Base-by-base conservation (phyloP, 2,329 filamentous ascomycete genomes). In the Paraphaeosphaeria sporulosa region DNA sequence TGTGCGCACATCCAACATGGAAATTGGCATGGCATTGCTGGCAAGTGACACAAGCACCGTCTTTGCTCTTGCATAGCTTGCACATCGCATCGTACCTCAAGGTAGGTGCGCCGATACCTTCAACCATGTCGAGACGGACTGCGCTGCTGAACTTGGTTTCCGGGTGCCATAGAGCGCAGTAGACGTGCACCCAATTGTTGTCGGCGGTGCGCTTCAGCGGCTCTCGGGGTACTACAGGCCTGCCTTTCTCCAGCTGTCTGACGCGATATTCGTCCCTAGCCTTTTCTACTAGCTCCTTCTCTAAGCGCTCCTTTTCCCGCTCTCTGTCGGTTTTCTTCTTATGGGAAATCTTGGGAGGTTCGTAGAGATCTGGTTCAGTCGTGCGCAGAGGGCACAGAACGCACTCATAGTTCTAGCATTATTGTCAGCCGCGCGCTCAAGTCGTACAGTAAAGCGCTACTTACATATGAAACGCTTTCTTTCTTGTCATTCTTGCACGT, bases 151-250 rank as follows among this genome's bases (percentile, higher is more conserved):
- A 99, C 72, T 94, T 95, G 70, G 97, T 90, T 78, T 99, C 95
- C 0, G 93, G 89, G 12, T 91, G 94, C 89, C 92, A 98, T 19
- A 97, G 84, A 1, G 95, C 94, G 73, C 95, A 99, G 40, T 90
- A 90, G 30, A 98, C 93, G 75, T 99, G 95, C 17, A 97, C 92
- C 95, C 95, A 99, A 73, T 98, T 98, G 80, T 98, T 98, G 75
- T 96, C 93, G 4, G 91, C 92, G 0, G 95, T 99, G 51, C 92
- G 88, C 80, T 99, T 99, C 64, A 99, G 82, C 3, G 95, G 90
- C 75, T 98, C 95, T 50, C 95, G 88, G 27, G 95, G 95, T 65
- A 92, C 87, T 38, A 90, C 79, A 1, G 95, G 94, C 50, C 94
- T 90, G 67, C 93, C 93, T 70, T 90, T 87, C 62, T 94, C 90